Conservation (phyloP, 305 asterid genomes). For the Fraxinus xanthoxyloides region DNA sequence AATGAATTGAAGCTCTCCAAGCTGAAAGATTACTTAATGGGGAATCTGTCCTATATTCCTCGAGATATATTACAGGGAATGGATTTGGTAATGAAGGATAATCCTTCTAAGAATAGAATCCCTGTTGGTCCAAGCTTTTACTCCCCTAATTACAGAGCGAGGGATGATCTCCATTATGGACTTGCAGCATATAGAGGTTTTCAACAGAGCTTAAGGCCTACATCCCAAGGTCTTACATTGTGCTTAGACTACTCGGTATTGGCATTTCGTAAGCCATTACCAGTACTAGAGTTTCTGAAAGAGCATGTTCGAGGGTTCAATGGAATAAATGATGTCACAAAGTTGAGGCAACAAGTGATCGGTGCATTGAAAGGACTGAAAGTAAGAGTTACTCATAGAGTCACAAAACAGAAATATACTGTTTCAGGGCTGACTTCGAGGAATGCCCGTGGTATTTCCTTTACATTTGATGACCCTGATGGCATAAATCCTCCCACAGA, state of each 20-base stretch:
- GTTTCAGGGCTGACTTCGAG: slow-evolving; percentile 26
- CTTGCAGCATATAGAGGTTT: slow-evolving; percentile 54
- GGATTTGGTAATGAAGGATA: slow-evolving; percentile 72
- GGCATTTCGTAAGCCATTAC: slow-evolving; percentile 46
- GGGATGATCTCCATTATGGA: slow-evolving; percentile 39
- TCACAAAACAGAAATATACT: slow-evolving; percentile 48
- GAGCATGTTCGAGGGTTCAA: slow-evolving; percentile 24
- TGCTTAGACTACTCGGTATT: slow-evolving; percentile 54
- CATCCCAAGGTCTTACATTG: slow-evolving; percentile 52
- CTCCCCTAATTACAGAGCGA: slow-evolving; percentile 15
- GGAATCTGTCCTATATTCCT: slow-evolving; percentile 35
- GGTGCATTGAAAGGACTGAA: slow-evolving; percentile 48
- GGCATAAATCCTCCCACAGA: slow-evolving; percentile 21
- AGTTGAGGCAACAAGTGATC: not conserved
- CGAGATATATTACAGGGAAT: slow-evolving; percentile 59
- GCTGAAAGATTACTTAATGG: slow-evolving; percentile 46
- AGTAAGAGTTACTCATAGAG: slow-evolving; percentile 51
- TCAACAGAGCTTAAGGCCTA: slow-evolving; percentile 57
- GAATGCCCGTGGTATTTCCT: slow-evolving; percentile 28
- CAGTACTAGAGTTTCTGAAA: slow-evolving; percentile 44
- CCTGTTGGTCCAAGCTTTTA: slow-evolving; percentile 42
- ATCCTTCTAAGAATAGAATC: slow-evolving; percentile 41
- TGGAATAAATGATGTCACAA: slow-evolving; percentile 25
- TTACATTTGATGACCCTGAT: slow-evolving; percentile 33
- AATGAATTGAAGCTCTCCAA: slow-evolving; percentile 42